Evolutionary conservation across 73 alveolate species (phyloP).

Genomic region (Stentor coeruleus): DNA sequence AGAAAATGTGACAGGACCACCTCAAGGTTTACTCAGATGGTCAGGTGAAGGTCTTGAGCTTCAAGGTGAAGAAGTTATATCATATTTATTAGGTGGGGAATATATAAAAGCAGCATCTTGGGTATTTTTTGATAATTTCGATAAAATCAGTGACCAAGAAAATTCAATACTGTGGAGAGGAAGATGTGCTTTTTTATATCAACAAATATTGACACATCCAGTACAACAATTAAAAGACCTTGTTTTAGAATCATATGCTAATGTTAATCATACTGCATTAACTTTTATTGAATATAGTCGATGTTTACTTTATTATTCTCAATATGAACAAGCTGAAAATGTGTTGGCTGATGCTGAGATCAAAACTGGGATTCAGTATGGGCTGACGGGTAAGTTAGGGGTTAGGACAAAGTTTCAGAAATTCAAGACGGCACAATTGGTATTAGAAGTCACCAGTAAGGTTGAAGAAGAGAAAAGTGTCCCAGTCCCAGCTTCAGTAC

Average conservation of each 20-base stretch:
- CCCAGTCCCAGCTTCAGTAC: conserved; percentile 48
- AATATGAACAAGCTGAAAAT: conserved; percentile 67
- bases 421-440: conserved; percentile 82
- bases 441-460: conserved; percentile 58
- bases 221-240: neutral
- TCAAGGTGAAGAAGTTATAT: neutral
- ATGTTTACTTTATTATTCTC: conserved; percentile 39
- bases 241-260: neutral
- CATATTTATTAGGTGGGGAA: conserved; percentile 7
- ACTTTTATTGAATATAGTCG: neutral
- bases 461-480: conserved; percentile 43
- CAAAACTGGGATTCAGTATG: conserved; percentile 65
- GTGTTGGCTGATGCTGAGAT: conserved; percentile 68
- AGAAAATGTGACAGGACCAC: conserved; percentile 24
- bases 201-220: conserved; percentile 18
- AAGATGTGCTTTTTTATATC: neutral
- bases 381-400: conserved; percentile 94
- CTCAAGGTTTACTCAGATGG: neutral
- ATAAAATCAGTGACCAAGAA: neutral
- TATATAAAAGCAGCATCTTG: neutral
- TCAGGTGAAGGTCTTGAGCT: neutral
- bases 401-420: conserved; percentile 90
- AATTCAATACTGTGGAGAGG: neutral
- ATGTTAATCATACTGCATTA: neutral
- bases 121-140: neutral